Conservation (phyloP, 2,329 filamentous ascomycete species). For the Catunica adiposa region DNA sequence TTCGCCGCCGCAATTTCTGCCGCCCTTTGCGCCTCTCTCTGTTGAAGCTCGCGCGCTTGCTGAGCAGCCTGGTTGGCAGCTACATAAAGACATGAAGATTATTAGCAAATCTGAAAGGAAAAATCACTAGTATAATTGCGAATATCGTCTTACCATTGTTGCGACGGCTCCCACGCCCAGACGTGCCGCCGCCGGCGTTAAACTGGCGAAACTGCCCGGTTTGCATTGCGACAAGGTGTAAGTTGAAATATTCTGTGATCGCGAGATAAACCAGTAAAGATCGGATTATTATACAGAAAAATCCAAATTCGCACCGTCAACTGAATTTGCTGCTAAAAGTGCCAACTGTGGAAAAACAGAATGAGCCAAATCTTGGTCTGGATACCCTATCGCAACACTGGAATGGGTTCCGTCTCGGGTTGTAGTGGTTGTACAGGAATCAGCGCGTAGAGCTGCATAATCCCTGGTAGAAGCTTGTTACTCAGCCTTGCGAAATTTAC, state of each 20-base stretch:
- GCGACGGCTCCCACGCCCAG: conserved; percentile 7
- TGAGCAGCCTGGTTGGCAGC: conserved; percentile 23
- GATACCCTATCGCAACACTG: neutral
- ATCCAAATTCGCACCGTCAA: no score
- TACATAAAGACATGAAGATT: neutral
- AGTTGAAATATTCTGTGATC: no score
- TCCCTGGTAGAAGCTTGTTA: neutral
- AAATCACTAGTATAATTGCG: neutral
- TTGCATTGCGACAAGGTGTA: conserved; percentile 6
- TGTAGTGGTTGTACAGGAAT: neutral
- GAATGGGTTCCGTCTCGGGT: neutral
- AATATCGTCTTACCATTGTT: conserved; percentile 8
- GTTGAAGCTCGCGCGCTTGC: conserved; percentile 33
- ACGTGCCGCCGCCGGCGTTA: conserved; percentile 8
- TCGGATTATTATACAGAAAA: no score
- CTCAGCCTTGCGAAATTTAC: conserved; percentile 7
- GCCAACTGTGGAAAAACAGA: neutral
- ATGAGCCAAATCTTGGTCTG: neutral
- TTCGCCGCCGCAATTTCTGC: conserved; percentile 29
- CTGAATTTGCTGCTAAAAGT: no score
- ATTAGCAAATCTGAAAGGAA: neutral
- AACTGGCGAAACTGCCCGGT: conserved; percentile 14
- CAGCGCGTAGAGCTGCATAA: neutral
- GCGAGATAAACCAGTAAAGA: no score
- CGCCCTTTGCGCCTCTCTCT: conserved; percentile 30